Percentiles rank a stretch among this genome's conserved stretches.
Evolutionary conservation across 768 basidiomycete species (phyloP).

Genomic region (Termitomyces sp.): DNA sequence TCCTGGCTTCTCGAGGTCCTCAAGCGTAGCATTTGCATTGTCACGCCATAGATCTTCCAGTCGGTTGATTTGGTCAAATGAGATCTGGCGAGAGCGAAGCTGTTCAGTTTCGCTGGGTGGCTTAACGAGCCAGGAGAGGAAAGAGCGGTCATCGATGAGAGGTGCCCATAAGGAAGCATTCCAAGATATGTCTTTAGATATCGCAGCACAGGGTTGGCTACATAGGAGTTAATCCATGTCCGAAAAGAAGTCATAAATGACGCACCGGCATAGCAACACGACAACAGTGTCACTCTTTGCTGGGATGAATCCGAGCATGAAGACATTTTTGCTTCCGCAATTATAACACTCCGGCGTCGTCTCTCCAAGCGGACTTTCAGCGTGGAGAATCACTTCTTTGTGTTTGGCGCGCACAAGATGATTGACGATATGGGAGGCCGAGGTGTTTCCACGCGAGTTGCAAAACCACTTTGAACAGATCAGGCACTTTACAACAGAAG

Average conservation of each 20-base stretch:
- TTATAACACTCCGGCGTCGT: slow-evolving; percentile 99
- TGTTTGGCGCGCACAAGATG: slow-evolving; percentile 99
- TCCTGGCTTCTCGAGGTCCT: slow-evolving; percentile 95
- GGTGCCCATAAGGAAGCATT: slow-evolving; percentile 98
- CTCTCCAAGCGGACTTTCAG: slow-evolving; percentile 93
- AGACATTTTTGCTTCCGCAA: slow-evolving; percentile 98
- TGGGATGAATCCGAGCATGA: slow-evolving; percentile 98
- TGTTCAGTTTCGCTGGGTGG: slow-evolving; percentile 96
- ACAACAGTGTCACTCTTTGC: slow-evolving; percentile 99
- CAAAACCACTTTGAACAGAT: slow-evolving; percentile 97
- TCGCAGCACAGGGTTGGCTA: slow-evolving; percentile 96
- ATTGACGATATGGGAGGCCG: slow-evolving; percentile 98
- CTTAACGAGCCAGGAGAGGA: slow-evolving; percentile 99
- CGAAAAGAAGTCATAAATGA: slow-evolving; percentile 12
- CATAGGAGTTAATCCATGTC: background rate
- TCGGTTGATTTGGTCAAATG: slow-evolving; percentile 94
- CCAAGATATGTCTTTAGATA: slow-evolving; percentile 98
- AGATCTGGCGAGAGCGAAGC: slow-evolving; percentile 93
- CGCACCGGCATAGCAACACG: slow-evolving; percentile 92
- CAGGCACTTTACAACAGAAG: slow-evolving; percentile 94
- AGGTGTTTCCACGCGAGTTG: slow-evolving; percentile 96
- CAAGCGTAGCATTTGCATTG: slow-evolving; percentile 89
- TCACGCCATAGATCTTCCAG: slow-evolving; percentile 98
- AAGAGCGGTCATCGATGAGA: slow-evolving; percentile 96
- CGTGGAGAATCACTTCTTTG: slow-evolving; percentile 96